phyloP scores from a whole-genome alignment of 257 asterid genomes.

The Przewalskia tangutica region DNA sequence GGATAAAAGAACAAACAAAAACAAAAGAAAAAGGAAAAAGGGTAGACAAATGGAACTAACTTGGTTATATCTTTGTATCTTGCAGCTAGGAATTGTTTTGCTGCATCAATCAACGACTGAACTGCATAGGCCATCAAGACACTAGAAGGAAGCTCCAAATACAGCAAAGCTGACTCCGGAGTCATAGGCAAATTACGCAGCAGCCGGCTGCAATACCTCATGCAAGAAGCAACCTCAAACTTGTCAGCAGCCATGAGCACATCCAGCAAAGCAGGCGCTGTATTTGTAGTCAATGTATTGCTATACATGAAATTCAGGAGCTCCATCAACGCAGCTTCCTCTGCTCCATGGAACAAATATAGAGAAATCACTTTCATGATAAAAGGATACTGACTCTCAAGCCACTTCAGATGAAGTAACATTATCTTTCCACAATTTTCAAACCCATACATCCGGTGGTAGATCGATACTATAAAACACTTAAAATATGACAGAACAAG shows the following conservation, averaged over 20 bases:
- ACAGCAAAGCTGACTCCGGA: constrained; percentile 17
- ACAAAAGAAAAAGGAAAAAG: background rate
- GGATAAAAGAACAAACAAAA: background rate
- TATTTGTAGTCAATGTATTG: constrained; percentile 10
- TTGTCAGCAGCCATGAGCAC: constrained; percentile 24
- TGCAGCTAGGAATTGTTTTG: constrained; percentile 18
- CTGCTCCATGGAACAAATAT: constrained; percentile 10
- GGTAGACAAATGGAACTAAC: constrained; percentile 3
- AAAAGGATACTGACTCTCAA: background rate
- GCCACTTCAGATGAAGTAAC: background rate
- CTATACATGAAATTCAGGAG: constrained; percentile 23
- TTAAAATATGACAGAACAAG: background rate
- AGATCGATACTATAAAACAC: background rate
- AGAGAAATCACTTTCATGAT: background rate
- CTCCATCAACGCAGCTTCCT: constrained; percentile 23
- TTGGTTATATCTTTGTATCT: constrained; percentile 15
- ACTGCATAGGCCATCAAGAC: constrained; percentile 23
- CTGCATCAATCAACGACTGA: constrained; percentile 16
- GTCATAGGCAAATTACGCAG: constrained; percentile 13
- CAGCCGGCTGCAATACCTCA: constrained; percentile 16
- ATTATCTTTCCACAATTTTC: background rate
- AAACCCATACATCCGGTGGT: background rate
- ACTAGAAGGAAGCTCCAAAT: constrained; percentile 18
- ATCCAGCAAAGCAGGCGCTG: constrained; percentile 16
- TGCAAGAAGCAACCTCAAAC: constrained; percentile 22